A percentile compares a stretch with the other conserved stretches of the same genome.
Conservation (phyloP, 2,329 filamentous ascomycete species). For the Lecanosticta acicola region DNA sequence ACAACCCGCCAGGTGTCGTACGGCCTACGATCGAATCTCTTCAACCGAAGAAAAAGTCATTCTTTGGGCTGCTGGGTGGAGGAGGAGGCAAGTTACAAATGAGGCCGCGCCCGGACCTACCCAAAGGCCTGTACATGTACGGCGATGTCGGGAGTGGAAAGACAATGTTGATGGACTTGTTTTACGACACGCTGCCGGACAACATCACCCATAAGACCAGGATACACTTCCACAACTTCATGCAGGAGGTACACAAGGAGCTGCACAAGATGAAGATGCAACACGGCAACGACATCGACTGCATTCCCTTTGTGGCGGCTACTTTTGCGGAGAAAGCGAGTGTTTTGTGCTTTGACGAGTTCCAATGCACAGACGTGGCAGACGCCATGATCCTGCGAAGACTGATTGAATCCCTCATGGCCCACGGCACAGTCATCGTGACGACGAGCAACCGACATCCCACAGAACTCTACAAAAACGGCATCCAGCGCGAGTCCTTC, state of each 20-base stretch:
- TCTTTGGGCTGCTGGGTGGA: constrained; percentile 57
- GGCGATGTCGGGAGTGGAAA: constrained; percentile 97
- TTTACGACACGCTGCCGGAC: constrained; percentile 82
- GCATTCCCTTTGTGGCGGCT: constrained; percentile 86
- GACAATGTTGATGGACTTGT: constrained; percentile 99
- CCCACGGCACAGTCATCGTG: constrained; percentile 90
- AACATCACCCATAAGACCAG: constrained; percentile 78
- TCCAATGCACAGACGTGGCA: constrained; percentile 96
- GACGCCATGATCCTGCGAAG: constrained; percentile 95
- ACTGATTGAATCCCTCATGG: constrained; percentile 85
- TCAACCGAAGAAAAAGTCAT: constrained; percentile 45
- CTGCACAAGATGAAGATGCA: constrained; percentile 85
- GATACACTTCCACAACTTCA: constrained; percentile 99
- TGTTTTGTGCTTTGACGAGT: constrained; percentile 96
- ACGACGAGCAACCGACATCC: constrained; percentile 97
- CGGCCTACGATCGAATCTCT: constrained; percentile 72
- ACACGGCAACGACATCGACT: constrained; percentile 84
- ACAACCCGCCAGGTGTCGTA: constrained; percentile 66
- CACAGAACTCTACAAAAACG: constrained; percentile 94
- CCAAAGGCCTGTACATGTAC: constrained; percentile 87
- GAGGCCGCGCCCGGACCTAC: constrained; percentile 65
- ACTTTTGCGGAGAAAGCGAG: constrained; percentile 80
- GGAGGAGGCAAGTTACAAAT: constrained; percentile 26
- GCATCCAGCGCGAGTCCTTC: constrained; percentile 92
- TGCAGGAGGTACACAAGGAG: constrained; percentile 93